These are phyloP conservation scores for Pisolithus sp. DNA, from an alignment of 768 basidiomycete species.

Conservation along the genomic window DNA sequence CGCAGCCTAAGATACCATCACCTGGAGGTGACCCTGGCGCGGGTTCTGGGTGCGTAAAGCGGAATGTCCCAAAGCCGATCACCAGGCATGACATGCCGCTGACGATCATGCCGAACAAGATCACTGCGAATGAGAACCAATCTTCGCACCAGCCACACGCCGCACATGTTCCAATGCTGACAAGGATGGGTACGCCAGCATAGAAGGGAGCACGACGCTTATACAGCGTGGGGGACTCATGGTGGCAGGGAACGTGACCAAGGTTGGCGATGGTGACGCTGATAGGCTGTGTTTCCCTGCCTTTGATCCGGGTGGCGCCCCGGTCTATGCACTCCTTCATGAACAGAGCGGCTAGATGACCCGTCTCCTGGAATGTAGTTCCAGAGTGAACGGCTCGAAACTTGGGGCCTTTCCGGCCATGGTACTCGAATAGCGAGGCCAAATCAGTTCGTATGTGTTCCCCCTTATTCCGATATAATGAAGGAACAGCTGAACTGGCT, in stretches of 20 bases:
- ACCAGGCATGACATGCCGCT: constrained; percentile 21
- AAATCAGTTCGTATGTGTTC: too few species aligned
- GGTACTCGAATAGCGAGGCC: constrained; percentile 16
- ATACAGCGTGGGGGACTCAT: background rate
- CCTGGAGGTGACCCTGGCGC: constrained; percentile 15
- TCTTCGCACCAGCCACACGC: constrained; percentile 20
- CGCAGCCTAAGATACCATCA: constrained; percentile 21
- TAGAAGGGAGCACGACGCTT: constrained; percentile 4
- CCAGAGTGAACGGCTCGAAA: constrained; percentile 23
- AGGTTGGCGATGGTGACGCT: constrained; percentile 16
- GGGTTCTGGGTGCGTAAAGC: constrained; percentile 10
- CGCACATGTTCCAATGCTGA: constrained; percentile 18
- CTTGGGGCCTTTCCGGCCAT: constrained; percentile 22
- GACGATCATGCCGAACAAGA: constrained; percentile 26
- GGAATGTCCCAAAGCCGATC: constrained; percentile 21
- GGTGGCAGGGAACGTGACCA: constrained; percentile 1
- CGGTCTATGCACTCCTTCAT: constrained; percentile 15
- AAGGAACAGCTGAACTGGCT: too few species aligned
- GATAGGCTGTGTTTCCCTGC: constrained; percentile 9
- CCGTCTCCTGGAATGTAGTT: constrained; percentile 19
- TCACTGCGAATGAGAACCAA: constrained; percentile 26
- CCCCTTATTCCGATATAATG: too few species aligned
- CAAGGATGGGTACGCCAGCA: constrained; percentile 17
- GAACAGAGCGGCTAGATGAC: constrained; percentile 23
- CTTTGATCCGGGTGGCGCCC: background rate